phyloP scores from a whole-genome alignment of 2,329 filamentous ascomycete species.

The Stachybotrys echinatus region DNA sequence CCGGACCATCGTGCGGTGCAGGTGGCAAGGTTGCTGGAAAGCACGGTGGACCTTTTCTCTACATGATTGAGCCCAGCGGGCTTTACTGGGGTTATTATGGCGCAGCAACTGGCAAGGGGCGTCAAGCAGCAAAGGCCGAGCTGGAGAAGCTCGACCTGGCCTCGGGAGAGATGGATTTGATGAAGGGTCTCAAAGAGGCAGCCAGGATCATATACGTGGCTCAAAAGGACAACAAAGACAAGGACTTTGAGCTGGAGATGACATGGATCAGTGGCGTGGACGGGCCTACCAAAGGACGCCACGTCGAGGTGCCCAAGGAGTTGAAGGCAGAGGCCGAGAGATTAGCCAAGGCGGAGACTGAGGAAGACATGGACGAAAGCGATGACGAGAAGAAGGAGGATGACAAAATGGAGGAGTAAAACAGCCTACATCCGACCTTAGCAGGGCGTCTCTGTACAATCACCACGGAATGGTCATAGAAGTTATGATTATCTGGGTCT shows the following conservation, averaged over 20 bases:
- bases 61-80: conserved; percentile 98
- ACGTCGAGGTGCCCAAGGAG: conserved; percentile 89
- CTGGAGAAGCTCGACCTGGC: conserved; percentile 93
- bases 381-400: conserved; percentile 58
- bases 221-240: conserved; percentile 99
- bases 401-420: conserved; percentile 83
- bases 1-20: conserved; percentile 70
- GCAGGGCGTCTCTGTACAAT: conserved; percentile 26
- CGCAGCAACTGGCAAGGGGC: conserved; percentile 92
- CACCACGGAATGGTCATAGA: conserved; percentile 28
- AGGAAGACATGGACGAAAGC: conserved; percentile 76
- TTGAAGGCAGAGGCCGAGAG: conserved; percentile 87
- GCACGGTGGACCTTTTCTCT: conserved; percentile 86
- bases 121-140: conserved; percentile 95
- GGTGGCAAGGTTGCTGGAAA: conserved; percentile 74
- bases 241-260: conserved; percentile 99
- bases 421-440: conserved; percentile 3
- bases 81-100: conserved; percentile 99
- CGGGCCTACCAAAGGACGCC: conserved; percentile 86
- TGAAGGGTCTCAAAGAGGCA: conserved; percentile 91
- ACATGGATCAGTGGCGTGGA: conserved; percentile 86
- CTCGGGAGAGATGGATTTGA: conserved; percentile 68
- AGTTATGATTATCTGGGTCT: conserved; percentile 20
- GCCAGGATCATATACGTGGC: conserved; percentile 95
- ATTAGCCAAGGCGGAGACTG: conserved; percentile 84